Base-by-base conservation (phyloP, 352 stramenopile species). In the Plasmopara viticola region DNA sequence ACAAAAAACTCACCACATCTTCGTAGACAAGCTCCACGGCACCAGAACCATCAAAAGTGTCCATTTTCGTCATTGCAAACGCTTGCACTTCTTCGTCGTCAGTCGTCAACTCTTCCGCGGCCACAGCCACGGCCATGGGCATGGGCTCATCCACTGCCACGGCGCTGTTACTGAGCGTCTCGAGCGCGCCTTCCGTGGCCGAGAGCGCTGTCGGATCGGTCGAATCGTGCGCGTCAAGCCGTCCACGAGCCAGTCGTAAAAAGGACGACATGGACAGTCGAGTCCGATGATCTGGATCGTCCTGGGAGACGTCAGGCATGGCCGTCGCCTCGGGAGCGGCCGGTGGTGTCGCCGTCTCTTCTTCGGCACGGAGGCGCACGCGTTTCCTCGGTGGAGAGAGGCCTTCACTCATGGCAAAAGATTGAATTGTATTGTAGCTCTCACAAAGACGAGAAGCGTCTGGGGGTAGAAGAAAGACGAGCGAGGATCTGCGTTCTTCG, bases 1-100 rank as follows among this genome's bases (percentile, higher is more conserved):
- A 90, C 34, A 87, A 47, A 42, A 86, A 66, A 8, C 51, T 64
- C 35, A 70, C 54, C 6, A 87, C 69, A 37, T 87, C 74, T 20
- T 87, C 79, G 50, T 82, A 87, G 28, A 65, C 67, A 13, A 87
- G 53, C 53, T 86, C 76, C 6, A 64, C 66, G 14, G 62, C 44
- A 12, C 53, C 41, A 14, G 51, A 48, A 45, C 60, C 54, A n/a
- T 82, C 73, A 39, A 66, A 49, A 9, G 62, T 50, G 34, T 87
- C 74, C n/a, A 66, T 50, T 53, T 72, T 66, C 2, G 78, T 71
- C 69, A 86, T 76, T 14, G 67, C 73, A n/a, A 85, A 58, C 44
- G 86, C 73, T 58, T 87, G 76, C 40, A 86, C 54, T 53, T 90
- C 79, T 54, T 90, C 79, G 43, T 90, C 77, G 48, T 90, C 79